Evolutionary conservation across 2,329 filamentous ascomycete genomes (phyloP).

Genomic region (Scedosporium minutisporum): DNA sequence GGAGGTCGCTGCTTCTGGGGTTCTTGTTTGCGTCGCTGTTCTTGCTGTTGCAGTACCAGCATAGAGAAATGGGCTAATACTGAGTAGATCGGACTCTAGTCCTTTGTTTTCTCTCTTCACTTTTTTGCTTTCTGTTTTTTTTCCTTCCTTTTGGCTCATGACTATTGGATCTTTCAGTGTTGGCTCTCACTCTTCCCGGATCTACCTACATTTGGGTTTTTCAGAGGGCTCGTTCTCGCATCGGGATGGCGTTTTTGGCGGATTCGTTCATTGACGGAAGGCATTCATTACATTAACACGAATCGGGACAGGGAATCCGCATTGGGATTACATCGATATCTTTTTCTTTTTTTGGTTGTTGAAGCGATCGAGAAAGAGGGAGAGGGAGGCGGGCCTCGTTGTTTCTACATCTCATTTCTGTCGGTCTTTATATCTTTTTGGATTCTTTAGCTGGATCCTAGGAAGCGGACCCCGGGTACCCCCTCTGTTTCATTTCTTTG

Average conservation of each 20-base stretch:
- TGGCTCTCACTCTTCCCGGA: background rate
- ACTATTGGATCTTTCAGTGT: background rate
- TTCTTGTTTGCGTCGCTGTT: background rate
- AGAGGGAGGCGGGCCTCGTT: background rate
- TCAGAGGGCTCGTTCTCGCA: background rate
- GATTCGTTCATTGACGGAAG: too few relatives aligned
- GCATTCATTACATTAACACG: too few relatives aligned
- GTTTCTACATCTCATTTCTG: background rate
- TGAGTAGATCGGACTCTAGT: background rate
- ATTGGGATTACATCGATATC: too few relatives aligned
- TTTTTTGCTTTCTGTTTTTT: background rate
- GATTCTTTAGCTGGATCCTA: background rate
- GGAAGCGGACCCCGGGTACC: too few relatives aligned
- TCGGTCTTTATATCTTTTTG: background rate
- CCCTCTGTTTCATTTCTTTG: too few relatives aligned
- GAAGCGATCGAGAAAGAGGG: too few relatives aligned
- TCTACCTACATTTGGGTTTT: too few relatives aligned
- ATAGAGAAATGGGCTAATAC: background rate
- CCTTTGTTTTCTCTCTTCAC: background rate
- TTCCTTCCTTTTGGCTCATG: background rate
- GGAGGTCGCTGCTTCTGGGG: background rate
- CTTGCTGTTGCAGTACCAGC: background rate
- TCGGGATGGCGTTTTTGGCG: background rate
- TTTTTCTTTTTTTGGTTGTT: too few relatives aligned
- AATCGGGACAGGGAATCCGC: too few relatives aligned